Evolutionary conservation across 2,329 filamentous ascomycete species (phyloP).

Genomic region (Botrytis aclada): DNA sequence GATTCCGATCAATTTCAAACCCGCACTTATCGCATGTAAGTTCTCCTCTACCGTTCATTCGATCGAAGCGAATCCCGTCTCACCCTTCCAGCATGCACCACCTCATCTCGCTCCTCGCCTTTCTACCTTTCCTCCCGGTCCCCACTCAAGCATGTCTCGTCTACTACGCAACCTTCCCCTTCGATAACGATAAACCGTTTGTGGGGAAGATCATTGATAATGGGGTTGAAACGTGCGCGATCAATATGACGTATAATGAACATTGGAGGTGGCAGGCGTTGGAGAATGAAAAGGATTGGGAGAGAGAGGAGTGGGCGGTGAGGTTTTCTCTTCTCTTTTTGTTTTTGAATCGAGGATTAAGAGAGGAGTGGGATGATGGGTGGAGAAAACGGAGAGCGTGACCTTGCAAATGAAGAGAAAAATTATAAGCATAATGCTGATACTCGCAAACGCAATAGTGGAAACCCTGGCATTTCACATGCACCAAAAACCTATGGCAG

Average conservation of each 20-base stretch:
- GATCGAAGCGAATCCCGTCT: too few relatives aligned
- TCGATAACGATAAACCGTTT: conserved; percentile 22
- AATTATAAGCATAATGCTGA: not conserved
- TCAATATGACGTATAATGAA: conserved; percentile 20
- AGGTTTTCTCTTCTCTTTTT: not conserved
- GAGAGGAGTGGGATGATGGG: not conserved
- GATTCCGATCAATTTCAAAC: not conserved
- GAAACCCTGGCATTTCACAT: conserved; percentile 18
- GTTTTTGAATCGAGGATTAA: not conserved
- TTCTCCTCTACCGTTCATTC: too few relatives aligned
- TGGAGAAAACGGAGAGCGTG: not conserved
- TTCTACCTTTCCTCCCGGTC: not conserved
- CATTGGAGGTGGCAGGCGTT: conserved; percentile 17
- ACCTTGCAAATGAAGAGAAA: too few relatives aligned
- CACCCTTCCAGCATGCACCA: not conserved
- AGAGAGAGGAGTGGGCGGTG: conserved; percentile 8
- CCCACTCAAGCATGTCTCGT: conserved; percentile 21
- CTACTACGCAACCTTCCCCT: conserved; percentile 23
- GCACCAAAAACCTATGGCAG: conserved; percentile 12
- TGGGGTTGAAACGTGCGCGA: conserved; percentile 23
- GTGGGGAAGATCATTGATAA: conserved; percentile 24
- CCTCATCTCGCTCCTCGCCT: not conserved
- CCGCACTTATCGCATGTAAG: not conserved
- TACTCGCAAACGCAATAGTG: not conserved
- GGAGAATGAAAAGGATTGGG: conserved; percentile 6